These are phyloP conservation scores for Theobroma grandiflorum DNA, from an alignment of 441 rosid species.

Conservation along the genomic window DNA sequence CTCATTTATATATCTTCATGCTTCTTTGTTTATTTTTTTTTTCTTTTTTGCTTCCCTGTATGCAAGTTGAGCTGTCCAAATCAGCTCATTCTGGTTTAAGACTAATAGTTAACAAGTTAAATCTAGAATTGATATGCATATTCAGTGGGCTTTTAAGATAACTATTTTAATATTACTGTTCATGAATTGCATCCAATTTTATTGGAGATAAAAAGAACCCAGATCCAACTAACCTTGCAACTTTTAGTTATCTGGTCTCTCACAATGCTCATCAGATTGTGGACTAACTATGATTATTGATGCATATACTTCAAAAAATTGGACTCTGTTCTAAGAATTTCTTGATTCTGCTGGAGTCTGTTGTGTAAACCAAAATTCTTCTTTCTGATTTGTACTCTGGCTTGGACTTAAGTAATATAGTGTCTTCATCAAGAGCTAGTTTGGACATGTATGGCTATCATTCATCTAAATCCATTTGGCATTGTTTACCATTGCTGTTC, in stretches of 20 bases:
- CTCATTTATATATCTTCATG: constrained; percentile 13
- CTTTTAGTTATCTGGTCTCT: background rate
- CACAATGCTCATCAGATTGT: background rate
- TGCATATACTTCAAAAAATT: background rate
- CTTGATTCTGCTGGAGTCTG: background rate
- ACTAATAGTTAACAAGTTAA: background rate
- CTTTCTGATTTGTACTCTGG: constrained; percentile 12
- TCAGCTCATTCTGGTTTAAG: background rate
- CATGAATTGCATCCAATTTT: background rate
- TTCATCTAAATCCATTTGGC: constrained; percentile 15
- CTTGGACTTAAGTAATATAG: constrained; percentile 16
- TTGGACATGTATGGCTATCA: background rate
- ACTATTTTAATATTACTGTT: background rate
- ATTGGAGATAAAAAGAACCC: background rate
- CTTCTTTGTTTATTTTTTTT: background rate
- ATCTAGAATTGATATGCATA: background rate
- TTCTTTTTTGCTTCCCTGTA: background rate
- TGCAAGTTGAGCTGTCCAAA: background rate
- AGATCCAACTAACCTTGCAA: background rate
- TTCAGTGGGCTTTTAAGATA: background rate
- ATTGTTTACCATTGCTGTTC: constrained; percentile 10
- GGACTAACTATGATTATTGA: background rate
- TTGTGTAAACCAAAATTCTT: background rate
- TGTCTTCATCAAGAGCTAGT: constrained; percentile 6
- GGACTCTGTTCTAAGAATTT: constrained; percentile 13